Conservation (phyloP, 2,329 filamentous ascomycete species). For the Macrophomina pseudophaseolina region DNA sequence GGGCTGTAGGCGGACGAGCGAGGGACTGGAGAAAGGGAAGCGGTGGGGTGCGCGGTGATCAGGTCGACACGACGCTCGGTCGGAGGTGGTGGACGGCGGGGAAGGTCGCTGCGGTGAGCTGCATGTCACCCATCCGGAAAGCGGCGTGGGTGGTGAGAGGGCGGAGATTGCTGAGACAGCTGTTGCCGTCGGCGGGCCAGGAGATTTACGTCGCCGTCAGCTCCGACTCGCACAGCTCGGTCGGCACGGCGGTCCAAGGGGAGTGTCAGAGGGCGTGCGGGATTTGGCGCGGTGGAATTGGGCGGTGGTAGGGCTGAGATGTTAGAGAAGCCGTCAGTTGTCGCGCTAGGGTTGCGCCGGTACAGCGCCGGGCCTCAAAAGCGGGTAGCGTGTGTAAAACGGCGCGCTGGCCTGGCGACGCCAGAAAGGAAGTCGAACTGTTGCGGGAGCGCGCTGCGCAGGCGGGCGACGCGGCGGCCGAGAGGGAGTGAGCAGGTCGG, state of each 20-base stretch:
- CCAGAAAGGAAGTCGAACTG: neutral
- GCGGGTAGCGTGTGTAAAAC: constrained; percentile 19
- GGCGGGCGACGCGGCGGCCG: neutral
- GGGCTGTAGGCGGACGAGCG: neutral
- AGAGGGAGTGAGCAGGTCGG: constrained; percentile 2
- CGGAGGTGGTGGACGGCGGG: constrained; percentile 18
- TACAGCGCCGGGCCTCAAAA: constrained; percentile 16
- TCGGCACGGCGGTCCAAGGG: constrained; percentile 13
- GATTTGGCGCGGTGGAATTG: constrained; percentile 15
- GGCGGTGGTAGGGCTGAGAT: constrained; percentile 27
- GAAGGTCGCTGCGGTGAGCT: constrained; percentile 19
- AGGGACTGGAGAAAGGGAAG: neutral
- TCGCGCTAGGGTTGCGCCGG: constrained; percentile 20
- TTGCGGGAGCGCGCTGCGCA: constrained; percentile 13
- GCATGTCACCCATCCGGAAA: constrained; percentile 27
- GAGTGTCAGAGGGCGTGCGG: neutral
- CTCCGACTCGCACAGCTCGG: constrained; percentile 17
- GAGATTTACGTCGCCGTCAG: neutral
- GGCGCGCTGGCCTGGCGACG: neutral
- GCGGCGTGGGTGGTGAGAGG: constrained; percentile 22
- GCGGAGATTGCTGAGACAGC: constrained; percentile 9
- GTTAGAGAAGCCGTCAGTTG: constrained; percentile 20
- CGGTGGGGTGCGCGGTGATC: neutral
- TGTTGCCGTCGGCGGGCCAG: neutral
- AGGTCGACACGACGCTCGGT: neutral